These are phyloP conservation scores for Nigrospora sphaerica DNA, from an alignment of 2,329 filamentous ascomycete species.

Conservation along the genomic window DNA sequence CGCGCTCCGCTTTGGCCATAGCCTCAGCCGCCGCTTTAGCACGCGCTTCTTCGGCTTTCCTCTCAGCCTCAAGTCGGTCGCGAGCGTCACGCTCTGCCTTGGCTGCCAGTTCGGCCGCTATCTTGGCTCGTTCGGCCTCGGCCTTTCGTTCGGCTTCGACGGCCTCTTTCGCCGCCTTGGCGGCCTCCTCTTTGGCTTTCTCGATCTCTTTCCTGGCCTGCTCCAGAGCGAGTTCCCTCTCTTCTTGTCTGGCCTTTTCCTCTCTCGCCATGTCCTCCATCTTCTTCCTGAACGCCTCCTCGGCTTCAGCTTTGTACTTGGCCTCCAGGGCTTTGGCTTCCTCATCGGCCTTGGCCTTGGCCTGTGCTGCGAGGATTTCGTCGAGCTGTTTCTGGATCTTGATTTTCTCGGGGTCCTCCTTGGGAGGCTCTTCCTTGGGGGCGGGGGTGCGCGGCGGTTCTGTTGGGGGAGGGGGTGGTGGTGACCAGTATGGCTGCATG, in stretches of 20 bases:
- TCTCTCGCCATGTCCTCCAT: constrained; percentile 32
- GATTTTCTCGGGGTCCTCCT: constrained; percentile 49
- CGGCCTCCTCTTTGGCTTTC: constrained; percentile 37
- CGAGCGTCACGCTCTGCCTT: constrained; percentile 25
- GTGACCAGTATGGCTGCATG: constrained; percentile 21
- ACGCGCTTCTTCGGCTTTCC: constrained; percentile 18
- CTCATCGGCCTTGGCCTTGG: constrained; percentile 36
- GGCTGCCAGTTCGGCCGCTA: constrained; percentile 24
- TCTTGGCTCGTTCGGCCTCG: constrained; percentile 25
- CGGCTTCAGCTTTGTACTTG: constrained; percentile 37
- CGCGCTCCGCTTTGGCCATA: constrained; percentile 23
- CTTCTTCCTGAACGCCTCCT: constrained; percentile 32
- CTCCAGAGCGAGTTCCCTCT: constrained; percentile 32
- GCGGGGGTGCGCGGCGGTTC: constrained; percentile 6
- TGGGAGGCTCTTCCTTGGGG: constrained; percentile 9
- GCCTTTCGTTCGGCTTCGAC: constrained; percentile 29
- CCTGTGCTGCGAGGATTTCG: constrained; percentile 37
- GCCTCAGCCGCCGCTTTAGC: constrained; percentile 13
- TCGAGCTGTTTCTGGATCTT: constrained; percentile 54
- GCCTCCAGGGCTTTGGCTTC: constrained; percentile 36
- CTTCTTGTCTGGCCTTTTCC: constrained; percentile 23
- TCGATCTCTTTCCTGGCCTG: constrained; percentile 39
- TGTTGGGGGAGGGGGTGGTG: constrained; percentile 28
- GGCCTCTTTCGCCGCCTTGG: constrained; percentile 31
- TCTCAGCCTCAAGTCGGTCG: constrained; percentile 22